These are phyloP conservation scores for Mycena galopus DNA, from an alignment of 768 basidiomycete genomes.

Conservation along the genomic window DNA sequence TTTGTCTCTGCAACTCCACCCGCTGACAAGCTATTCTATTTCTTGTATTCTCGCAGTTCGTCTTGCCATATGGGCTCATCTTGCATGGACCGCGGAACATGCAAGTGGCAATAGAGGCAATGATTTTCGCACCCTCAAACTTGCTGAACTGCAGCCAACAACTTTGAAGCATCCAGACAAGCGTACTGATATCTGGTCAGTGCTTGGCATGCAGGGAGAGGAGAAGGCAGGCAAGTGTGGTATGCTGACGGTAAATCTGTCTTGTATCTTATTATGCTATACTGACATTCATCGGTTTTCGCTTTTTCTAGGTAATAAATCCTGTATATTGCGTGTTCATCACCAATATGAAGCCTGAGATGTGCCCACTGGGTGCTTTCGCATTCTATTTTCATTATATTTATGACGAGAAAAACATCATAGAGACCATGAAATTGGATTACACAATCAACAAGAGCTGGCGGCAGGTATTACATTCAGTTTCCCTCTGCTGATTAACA, in stretches of 20 bases:
- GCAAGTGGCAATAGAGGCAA: constrained; percentile 48
- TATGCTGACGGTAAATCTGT: constrained; percentile 39
- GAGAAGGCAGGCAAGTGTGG: constrained; percentile 42
- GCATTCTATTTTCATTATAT: no score
- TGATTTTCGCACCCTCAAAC: constrained; percentile 43
- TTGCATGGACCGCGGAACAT: constrained; percentile 45
- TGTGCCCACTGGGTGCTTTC: no score
- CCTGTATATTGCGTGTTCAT: no score
- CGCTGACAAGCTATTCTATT: no score
- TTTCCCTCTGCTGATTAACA: no score
- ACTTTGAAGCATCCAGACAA: constrained; percentile 42
- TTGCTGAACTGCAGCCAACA: constrained; percentile 45
- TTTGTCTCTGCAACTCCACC: no score
- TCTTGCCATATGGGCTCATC: constrained; percentile 42
- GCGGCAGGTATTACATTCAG: not conserved
- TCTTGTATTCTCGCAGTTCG: constrained; percentile 35
- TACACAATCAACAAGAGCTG: constrained; percentile 1
- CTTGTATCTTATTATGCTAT: not conserved
- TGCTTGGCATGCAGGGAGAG: no score
- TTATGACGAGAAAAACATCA: no score
- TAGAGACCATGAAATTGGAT: constrained; percentile 11
- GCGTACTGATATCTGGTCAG: no score
- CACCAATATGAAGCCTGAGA: no score
- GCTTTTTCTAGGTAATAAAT: not conserved
- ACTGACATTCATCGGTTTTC: no score